Conservation (phyloP, 2,329 filamentous ascomycete genomes). For the Ilyonectria destructans region DNA sequence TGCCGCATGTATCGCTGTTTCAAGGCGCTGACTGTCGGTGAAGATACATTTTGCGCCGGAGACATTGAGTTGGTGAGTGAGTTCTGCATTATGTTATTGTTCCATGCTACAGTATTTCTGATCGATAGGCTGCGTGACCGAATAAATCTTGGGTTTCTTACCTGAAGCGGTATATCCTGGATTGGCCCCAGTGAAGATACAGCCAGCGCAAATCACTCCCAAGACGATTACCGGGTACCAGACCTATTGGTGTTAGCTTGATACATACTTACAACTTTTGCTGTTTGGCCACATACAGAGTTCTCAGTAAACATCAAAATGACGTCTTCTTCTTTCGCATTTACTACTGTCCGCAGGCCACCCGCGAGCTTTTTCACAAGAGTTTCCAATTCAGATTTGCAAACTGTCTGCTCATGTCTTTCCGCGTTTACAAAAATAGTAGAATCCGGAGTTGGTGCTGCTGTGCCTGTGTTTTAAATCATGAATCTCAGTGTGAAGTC, state of each 20-base stretch:
- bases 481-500: background rate
- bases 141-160: background rate
- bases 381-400: conserved; percentile 2
- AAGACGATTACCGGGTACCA: conserved; percentile 17
- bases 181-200: conserved; percentile 26
- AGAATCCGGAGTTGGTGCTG: background rate
- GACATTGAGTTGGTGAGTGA: conserved; percentile 14
- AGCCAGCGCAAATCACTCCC: conserved; percentile 12
- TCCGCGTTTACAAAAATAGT: background rate
- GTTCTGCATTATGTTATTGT: conserved; percentile 5
- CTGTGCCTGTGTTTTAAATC: background rate
- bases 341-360: background rate
- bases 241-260: background rate
- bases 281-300: background rate
- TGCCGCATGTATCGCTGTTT: conserved; percentile 12
- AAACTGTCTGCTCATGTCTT: background rate
- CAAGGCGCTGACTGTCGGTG: conserved; percentile 13
- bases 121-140: accelerated
- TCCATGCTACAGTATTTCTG: background rate
- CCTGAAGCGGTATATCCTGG: conserved; percentile 14
- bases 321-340: conserved; percentile 13
- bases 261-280: background rate
- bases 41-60: conserved; percentile 26
- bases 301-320: conserved; percentile 19
- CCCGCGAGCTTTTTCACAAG: conserved; percentile 8